Evolutionary conservation across 768 basidiomycete species (phyloP).

Genomic region (Amanita fuliginea): DNA sequence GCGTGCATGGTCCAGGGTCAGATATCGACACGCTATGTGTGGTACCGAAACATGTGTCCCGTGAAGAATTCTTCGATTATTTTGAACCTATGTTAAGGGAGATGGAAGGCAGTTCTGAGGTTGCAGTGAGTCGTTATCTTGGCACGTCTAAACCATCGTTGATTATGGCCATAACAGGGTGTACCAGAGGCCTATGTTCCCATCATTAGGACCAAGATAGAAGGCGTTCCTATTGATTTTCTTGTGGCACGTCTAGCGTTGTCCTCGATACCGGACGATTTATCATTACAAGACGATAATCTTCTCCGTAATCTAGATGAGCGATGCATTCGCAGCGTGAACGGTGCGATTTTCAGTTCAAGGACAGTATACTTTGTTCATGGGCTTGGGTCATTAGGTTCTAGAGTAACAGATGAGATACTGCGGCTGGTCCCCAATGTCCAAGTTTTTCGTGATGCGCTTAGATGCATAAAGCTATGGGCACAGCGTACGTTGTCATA

Average conservation of each 20-base stretch:
- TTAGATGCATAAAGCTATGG: conserved; percentile 97
- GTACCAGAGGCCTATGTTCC: conserved; percentile 97
- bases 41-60: conserved; percentile 90
- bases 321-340: conserved; percentile 84
- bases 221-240: conserved; percentile 89
- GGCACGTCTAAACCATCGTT: not conserved
- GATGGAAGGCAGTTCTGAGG: conserved; percentile 75
- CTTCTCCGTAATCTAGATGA: conserved; percentile 90
- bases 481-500: conserved; percentile 61
- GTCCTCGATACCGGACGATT: conserved; percentile 83
- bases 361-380: not conserved
- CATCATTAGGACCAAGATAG: conserved; percentile 84
- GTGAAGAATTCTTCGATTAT: conserved; percentile 91
- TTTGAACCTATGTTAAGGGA: conserved; percentile 86
- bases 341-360: conserved; percentile 43
- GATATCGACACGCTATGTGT: conserved; percentile 99
- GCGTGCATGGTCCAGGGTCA: conserved; percentile 90
- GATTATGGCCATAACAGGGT: conserved; percentile 38
- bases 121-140: conserved; percentile 56
- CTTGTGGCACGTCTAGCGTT: conserved; percentile 84
- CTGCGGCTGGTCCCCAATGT: conserved; percentile 91
- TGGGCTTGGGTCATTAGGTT: conserved; percentile 41
- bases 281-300: conserved; percentile 86
- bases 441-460: conserved; percentile 84
- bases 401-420: conserved; percentile 93